Base-by-base conservation (phyloP, 2,329 filamentous ascomycete species). In the Cercospora zeae-maydis region DNA sequence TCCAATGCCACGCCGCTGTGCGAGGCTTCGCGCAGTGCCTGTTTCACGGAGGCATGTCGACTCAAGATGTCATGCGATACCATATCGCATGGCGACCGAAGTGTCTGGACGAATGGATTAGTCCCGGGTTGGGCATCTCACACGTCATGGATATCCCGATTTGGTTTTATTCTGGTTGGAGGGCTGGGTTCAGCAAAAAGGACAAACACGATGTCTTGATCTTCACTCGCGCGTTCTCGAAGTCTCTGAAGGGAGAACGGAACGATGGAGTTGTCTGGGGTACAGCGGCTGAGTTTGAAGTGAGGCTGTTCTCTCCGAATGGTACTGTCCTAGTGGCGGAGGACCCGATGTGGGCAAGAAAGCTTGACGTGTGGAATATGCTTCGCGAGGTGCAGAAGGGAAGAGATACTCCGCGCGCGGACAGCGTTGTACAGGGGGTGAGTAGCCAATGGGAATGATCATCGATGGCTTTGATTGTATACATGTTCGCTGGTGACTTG, bases 81-180 rank as follows among this genome's bases (percentile, higher is more conserved):
- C 63, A 66, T 47, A 63, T 67, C 51, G 53, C 61, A 16, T 67
- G 66, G 66, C 47, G 59, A 11, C 58, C 62, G 2, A 63, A 63
- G 16, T 37, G 51, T 9, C 31, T 63, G 14, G 59, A 61, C 16
- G 54, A 63, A 16, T 59, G 56, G 33, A 58, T 66, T 33, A 37
- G 49, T 24, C 57, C 63, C 8, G 59, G 34, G 3, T 49, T 57
- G 3, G 63, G 63, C 8, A 59, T 62, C 49, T 63, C 49, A 4
- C 63, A 66, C 27, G 53, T 63, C 16, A 53, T 64, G 47, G 63
- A 67, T n/a, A 37, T 64, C 13, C 58, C 62, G 7, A 51, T 67
- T 2, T 67, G 66, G 66, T 66, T 60, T 56, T 66, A 61, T 27
- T 45, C 61, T 8, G 66, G 66, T n/a, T 67, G 63, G 63, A 37